These are phyloP conservation scores for Cryphonectria naterciae DNA, from an alignment of 2,329 filamentous ascomycete species.

Conservation along the genomic window DNA sequence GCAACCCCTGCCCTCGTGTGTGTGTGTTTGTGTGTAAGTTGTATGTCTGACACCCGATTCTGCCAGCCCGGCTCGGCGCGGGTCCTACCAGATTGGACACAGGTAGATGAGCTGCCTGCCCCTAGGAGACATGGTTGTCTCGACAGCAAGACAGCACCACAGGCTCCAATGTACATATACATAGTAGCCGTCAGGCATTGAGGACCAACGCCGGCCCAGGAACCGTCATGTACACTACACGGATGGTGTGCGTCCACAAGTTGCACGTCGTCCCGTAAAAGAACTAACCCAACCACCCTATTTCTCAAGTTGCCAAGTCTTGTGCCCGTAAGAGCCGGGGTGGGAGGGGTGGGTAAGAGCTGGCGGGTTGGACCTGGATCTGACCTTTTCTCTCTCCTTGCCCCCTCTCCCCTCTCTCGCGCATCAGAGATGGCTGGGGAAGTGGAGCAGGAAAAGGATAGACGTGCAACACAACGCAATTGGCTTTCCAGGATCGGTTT, in stretches of 20 bases:
- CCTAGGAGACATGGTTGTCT: background rate
- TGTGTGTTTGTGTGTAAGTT: background rate
- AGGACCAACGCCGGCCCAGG: conserved; percentile 6
- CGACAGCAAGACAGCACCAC: background rate
- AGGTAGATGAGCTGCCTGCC: too few species aligned
- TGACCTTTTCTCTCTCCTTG: conserved; percentile 6
- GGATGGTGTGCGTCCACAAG: conserved; percentile 12
- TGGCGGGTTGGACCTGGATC: conserved; percentile 19
- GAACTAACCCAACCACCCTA: conserved; percentile 24
- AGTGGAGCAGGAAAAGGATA: conserved; percentile 17
- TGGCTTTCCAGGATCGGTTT: conserved; percentile 28
- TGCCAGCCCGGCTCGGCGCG: conserved; percentile 24
- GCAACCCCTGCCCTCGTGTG: conserved; percentile 15
- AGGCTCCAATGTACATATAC: background rate
- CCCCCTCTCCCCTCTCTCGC: background rate
- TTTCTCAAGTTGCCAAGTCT: conserved; percentile 15
- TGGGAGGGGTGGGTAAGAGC: background rate
- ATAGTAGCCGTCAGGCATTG: background rate
- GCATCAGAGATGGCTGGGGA: conserved; percentile 27
- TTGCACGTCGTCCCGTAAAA: background rate
- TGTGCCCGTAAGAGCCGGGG: background rate
- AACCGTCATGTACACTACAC: conserved; percentile 3
- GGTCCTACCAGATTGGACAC: background rate
- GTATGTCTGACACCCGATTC: conserved; percentile 13
- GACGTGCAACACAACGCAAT: conserved; percentile 27